phyloP scores from a whole-genome alignment of 805 yeast genomes.

The Starmerella ratchasimensis region DNA sequence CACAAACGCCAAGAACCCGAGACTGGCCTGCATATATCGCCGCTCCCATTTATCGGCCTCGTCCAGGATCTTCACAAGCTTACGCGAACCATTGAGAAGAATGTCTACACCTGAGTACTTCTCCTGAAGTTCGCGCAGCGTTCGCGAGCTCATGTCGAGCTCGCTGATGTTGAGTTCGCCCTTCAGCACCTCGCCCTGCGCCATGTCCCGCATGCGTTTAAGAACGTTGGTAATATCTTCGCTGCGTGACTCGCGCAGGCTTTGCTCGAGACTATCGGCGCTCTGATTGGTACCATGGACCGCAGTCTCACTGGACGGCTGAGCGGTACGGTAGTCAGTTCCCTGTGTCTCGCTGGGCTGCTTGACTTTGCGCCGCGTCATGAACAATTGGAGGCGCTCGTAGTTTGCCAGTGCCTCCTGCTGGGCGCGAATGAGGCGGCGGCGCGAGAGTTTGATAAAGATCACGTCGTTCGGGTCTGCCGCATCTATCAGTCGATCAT shows the following conservation, averaged over 20 bases:
- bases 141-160: slow-evolving; percentile 28
- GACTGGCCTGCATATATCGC: slow-evolving; percentile 26
- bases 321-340: neutral
- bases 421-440: slow-evolving; percentile 20
- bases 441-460: slow-evolving; percentile 9
- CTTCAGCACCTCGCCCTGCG: slow-evolving; percentile 29
- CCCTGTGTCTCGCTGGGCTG: neutral
- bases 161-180: slow-evolving; percentile 28
- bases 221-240: slow-evolving; percentile 24
- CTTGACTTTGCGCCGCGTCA: slow-evolving; percentile 1
- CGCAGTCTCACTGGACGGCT: too few relatives aligned
- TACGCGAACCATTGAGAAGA: slow-evolving; percentile 26
- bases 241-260: slow-evolving; percentile 16
- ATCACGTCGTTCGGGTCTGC: neutral
- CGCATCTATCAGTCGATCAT: slow-evolving; percentile 5
- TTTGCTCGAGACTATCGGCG: slow-evolving; percentile 2
- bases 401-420: slow-evolving; percentile 6
- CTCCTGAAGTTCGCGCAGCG: slow-evolving; percentile 24
- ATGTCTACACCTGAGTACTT: slow-evolving; percentile 29
- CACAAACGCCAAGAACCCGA: slow-evolving; percentile 28
- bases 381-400: neutral
- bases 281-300: neutral
- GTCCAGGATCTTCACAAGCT: slow-evolving; percentile 28
- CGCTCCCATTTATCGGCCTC: slow-evolving; percentile 31
- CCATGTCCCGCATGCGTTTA: slow-evolving; percentile 26